A percentile compares a stretch with the other conserved stretches of the same genome.
Conservation (phyloP, 106 monocot species). For the Gastrodia elata region DNA sequence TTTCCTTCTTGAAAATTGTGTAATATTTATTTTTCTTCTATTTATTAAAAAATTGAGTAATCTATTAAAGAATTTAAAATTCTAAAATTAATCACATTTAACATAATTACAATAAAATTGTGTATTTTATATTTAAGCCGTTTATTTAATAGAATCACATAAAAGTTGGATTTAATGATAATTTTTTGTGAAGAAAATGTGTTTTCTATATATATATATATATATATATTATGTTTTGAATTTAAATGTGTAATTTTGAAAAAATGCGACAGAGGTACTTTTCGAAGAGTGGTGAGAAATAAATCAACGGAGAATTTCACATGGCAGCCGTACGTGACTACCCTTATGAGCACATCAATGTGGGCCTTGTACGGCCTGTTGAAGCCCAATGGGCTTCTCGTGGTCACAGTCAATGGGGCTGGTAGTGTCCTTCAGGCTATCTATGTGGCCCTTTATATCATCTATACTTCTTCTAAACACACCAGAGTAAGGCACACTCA, state of each 20-base stretch:
- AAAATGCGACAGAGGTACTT: constrained; percentile 39
- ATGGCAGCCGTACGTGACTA: constrained; percentile 36
- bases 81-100: neutral
- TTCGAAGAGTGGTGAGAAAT: constrained; percentile 38
- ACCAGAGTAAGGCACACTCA: constrained; percentile 15
- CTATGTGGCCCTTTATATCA: constrained; percentile 41
- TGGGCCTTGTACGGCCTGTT: constrained; percentile 64
- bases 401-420: constrained; percentile 49
- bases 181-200: neutral
- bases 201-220: neutral
- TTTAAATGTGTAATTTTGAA: neutral
- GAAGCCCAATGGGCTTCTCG: constrained; percentile 43
- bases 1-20: too few species aligned
- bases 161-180: too few species aligned
- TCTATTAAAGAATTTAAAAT: too few species aligned
- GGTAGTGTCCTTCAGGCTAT: constrained; percentile 44
- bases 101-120: neutral
- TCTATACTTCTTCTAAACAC: constrained; percentile 34
- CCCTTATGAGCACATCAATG: constrained; percentile 37
- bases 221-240: neutral
- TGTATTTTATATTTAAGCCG: neutral
- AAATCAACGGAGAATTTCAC: constrained; percentile 43
- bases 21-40: too few species aligned
- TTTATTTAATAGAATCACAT: too few species aligned
- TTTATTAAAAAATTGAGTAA: neutral